Base-by-base conservation (phyloP, 2,329 filamentous ascomycete genomes). In the Pyrenophora teres region DNA sequence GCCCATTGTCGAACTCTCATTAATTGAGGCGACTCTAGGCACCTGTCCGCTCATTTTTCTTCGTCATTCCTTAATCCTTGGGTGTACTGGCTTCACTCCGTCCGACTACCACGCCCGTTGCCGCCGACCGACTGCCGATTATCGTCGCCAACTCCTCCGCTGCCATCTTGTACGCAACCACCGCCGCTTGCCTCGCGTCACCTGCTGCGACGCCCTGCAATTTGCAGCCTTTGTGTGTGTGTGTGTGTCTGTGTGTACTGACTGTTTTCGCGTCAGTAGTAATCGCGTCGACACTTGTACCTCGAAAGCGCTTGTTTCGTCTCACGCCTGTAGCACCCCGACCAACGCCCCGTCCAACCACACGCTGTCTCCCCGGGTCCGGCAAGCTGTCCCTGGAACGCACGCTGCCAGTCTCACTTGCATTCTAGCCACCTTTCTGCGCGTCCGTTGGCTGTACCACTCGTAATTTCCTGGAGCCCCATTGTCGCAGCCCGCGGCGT, bases 291-390 rank as follows among this genome's bases (percentile, higher is more conserved):
- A 54, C 68, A 52, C 61, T 46, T 70, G 68, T 70, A 67, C 67
- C 59, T 65, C 59, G 60, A 62, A 50, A 68, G 70, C 70, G 70
- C 70, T 69, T 72, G 70, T 71, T 71, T 72, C 70, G 69, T 71
- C 70, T 68, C 52, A 59, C 66, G 65, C 54, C 56, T 54, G 69
- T 72, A 67, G 60, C 65, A 71, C 69, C 55, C 42, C 54, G 39
- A 46, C 46, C 46, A 31, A n/a, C 54, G 23, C 43, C 43, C 45
- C 40, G 31, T 31, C 56, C 46, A 54, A 51, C 45, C 49, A 49
- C 21, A 31, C n/a, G 23, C 27, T 27, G 39, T 21, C 45, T 35
- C 39, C 33, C 27, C 46, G 52, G 38, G 49, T 52, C 55, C 55
- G 43, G 54, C 48, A 35, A 41, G 46, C 52, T 60, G 63, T 63